Evolutionary conservation across 352 stramenopile genomes (phyloP), one percentile per base, ranked within the genome.

Genomic region (Phytopythium cucurbitacearum): DNA sequence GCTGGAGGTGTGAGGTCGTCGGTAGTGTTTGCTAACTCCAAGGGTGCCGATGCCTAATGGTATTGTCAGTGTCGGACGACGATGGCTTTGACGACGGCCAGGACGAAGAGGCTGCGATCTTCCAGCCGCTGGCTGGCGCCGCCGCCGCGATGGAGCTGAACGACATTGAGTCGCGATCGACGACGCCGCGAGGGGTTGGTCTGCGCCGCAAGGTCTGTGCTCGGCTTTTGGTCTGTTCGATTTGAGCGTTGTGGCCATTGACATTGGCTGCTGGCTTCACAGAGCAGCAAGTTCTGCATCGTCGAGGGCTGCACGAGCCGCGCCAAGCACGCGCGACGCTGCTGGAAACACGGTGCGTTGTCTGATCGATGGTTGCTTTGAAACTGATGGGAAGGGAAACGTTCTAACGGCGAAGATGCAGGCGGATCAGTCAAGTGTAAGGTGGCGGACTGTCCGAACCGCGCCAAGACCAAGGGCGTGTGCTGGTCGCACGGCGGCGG

Each of bases 401-500:
- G 21, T 28, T 28, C 21, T 28, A 28, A 28, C 21, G 21, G 21
- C 21, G 21, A 28, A 28, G 21, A 28, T 28, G 21, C 21, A 28
- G 74, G 74, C 21, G 74, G 74, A 16, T 85, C 74, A 4, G 66
- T 80, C 51, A 73, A 82, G 50, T 89, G 78, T 68, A 85, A 80
- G 28, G 58, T 80, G 3, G 53, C 58, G 0, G 73, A 76, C 57
- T 81, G 72, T 38, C 48, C 59, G 5, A 86, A 86, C 57, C 72
- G 72, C 41, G 72, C 72, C 38, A 86, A 86, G 57, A 79, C 72
- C 35, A 80, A 80, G 43, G 75, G 75, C 9, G 64, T 86, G 5
- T 86, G 75, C 53, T 86, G 75, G 75, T 82, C 69, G 12, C 75
- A 86, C 55, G 75, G 75, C 13, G 75, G 75, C 28, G 75, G 75